phyloP scores from a whole-genome alignment of 176 grass and related monocot genomes.

The Aegilops umbellulata region DNA sequence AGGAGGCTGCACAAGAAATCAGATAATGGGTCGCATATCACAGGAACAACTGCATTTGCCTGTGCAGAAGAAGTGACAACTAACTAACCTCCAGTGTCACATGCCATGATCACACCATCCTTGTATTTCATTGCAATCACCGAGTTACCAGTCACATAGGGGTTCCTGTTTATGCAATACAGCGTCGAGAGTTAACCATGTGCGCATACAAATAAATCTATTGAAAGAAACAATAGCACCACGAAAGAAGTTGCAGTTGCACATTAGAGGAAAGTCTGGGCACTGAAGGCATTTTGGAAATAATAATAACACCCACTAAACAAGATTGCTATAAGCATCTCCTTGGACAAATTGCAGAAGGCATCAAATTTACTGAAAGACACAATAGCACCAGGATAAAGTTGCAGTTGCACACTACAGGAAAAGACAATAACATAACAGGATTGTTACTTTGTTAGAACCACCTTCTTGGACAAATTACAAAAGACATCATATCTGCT shows the following conservation, averaged over 20 bases:
- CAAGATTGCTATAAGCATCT: not conserved
- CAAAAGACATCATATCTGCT: not conserved
- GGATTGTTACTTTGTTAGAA: not conserved
- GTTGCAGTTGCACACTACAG: no score
- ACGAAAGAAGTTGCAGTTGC: not conserved
- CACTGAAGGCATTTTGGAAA: not conserved
- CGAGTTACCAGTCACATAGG: slow-evolving; percentile 95
- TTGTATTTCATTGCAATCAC: slow-evolving; percentile 98
- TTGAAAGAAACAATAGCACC: not conserved
- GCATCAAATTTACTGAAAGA: not conserved
- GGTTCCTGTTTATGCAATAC: slow-evolving; percentile 59
- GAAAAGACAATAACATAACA: not conserved
- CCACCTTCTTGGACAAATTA: no score
- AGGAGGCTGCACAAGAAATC: slow-evolving; percentile 60
- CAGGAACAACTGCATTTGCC: not conserved
- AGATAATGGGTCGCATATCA: slow-evolving; percentile 7
- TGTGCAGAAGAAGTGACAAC: not conserved
- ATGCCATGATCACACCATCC: slow-evolving; percentile 92
- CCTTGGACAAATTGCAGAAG: not conserved
- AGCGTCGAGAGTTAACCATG: not conserved
- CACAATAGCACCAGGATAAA: no score
- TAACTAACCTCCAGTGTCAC: slow-evolving; percentile 77
- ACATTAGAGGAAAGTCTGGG: not conserved
- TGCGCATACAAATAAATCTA: not conserved
- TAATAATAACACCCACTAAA: no score